Percentiles rank a stretch among this genome's conserved stretches.
phyloP scores from a whole-genome alignment of 352 stramenopile species.

The Globisporangium paddicum region DNA sequence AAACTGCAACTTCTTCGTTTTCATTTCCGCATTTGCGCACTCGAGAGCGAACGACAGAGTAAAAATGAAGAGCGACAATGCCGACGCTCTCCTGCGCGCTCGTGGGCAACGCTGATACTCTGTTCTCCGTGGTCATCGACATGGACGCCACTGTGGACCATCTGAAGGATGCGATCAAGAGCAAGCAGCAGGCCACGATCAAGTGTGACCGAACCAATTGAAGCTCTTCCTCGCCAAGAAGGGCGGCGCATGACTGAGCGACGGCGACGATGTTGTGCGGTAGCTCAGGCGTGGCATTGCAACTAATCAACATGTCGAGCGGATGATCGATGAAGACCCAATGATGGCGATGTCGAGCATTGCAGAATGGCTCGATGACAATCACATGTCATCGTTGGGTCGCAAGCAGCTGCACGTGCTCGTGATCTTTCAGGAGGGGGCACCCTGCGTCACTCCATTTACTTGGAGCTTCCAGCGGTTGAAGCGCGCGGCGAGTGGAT shows the following conservation, averaged over 20 bases:
- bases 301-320: background rate
- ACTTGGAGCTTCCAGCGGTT: background rate
- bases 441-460: background rate
- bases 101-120: constrained; percentile 14
- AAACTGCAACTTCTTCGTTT: background rate
- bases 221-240: constrained; percentile 26
- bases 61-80: background rate
- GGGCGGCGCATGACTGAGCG: constrained; percentile 14
- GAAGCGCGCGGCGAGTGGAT: background rate
- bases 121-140: constrained; percentile 21
- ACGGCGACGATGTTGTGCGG: background rate
- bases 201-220: constrained; percentile 11
- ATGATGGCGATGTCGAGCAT: background rate
- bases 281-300: background rate
- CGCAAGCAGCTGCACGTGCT: background rate
- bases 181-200: constrained; percentile 9
- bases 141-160: constrained; percentile 13
- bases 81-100: constrained; percentile 15
- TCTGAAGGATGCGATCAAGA: constrained; percentile 27
- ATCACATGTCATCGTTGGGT: background rate
- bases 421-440: background rate
- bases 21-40: background rate
- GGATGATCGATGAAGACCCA: background rate
- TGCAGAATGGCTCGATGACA: background rate
- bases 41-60: background rate